Evolutionary conservation across 441 rosid genomes (phyloP).

Genomic region (Bocquillonia castaneifolia): DNA sequence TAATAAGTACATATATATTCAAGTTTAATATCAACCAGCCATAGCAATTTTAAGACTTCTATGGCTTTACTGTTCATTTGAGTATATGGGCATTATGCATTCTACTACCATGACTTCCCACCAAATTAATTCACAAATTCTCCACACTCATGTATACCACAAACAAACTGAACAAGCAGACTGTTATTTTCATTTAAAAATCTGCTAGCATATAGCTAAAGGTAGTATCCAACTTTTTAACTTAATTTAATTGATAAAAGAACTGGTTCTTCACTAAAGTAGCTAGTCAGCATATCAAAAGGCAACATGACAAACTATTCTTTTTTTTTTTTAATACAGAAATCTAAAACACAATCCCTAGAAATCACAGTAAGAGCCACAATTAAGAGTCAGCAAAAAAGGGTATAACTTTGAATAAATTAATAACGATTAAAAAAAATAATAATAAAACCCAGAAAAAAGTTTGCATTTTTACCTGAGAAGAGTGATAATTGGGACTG

Average conservation of each 20-base stretch:
- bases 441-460: no score
- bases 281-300: constrained; percentile 1
- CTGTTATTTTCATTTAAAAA: background rate
- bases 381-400: background rate
- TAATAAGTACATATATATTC: background rate
- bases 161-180: background rate
- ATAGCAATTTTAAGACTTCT: background rate
- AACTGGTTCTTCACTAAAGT: background rate
- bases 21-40: background rate
- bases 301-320: background rate
- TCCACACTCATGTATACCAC: no score
- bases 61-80: background rate
- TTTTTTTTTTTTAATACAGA: background rate
- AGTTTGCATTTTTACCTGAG: constrained; percentile 37
- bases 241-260: background rate
- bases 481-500: constrained; percentile 33
- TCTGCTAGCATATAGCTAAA: background rate
- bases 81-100: background rate
- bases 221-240: background rate
- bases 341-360: background rate
- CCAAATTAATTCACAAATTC: no score
- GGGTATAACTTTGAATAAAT: background rate
- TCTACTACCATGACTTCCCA: background rate
- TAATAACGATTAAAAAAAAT: no score
- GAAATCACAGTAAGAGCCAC: background rate